Evolutionary conservation across 2,329 filamentous ascomycete species (phyloP).

Genomic region (Claviceps africana): DNA sequence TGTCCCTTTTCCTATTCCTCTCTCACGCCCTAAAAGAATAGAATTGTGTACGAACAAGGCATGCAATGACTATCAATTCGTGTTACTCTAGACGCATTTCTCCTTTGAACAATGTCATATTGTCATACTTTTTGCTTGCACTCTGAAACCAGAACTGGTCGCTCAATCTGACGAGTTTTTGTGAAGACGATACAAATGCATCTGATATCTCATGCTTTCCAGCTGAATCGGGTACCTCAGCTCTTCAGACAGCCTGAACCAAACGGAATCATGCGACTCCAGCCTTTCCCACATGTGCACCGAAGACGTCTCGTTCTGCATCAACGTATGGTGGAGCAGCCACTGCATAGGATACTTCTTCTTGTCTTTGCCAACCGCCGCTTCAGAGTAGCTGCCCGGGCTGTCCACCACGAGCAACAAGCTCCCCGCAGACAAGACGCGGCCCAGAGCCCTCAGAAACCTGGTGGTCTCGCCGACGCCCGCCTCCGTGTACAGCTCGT

Average conservation of each 20-base stretch:
- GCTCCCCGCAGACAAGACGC: constrained; percentile 40
- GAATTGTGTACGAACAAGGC: background rate
- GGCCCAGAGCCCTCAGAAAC: constrained; percentile 58
- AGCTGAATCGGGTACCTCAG: constrained; percentile 71
- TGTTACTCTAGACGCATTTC: background rate
- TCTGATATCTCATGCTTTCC: constrained; percentile 91
- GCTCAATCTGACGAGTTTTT: background rate
- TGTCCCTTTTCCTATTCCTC: background rate
- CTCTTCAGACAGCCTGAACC: constrained; percentile 61
- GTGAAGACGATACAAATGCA: constrained; percentile 57
- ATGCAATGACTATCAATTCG: background rate
- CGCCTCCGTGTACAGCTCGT: constrained; percentile 77
- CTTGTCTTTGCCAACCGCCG: constrained; percentile 49
- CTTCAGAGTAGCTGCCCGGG: constrained; percentile 81
- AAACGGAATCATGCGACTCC: constrained; percentile 60
- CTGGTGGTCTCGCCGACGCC: constrained; percentile 59
- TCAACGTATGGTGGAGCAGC: constrained; percentile 70
- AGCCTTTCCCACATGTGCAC: constrained; percentile 56
- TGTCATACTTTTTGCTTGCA: background rate
- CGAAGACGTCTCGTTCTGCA: constrained; percentile 26
- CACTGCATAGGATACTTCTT: constrained; percentile 85
- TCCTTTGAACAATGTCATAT: background rate
- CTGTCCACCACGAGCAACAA: constrained; percentile 80
- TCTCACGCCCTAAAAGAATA: background rate
- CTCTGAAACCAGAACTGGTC: background rate